A percentile compares a stretch with the other conserved stretches of the same genome.
These are phyloP conservation scores for Thraustochytrium aureum DNA, from an alignment of 352 stramenopile genomes.

Conservation along the genomic window DNA sequence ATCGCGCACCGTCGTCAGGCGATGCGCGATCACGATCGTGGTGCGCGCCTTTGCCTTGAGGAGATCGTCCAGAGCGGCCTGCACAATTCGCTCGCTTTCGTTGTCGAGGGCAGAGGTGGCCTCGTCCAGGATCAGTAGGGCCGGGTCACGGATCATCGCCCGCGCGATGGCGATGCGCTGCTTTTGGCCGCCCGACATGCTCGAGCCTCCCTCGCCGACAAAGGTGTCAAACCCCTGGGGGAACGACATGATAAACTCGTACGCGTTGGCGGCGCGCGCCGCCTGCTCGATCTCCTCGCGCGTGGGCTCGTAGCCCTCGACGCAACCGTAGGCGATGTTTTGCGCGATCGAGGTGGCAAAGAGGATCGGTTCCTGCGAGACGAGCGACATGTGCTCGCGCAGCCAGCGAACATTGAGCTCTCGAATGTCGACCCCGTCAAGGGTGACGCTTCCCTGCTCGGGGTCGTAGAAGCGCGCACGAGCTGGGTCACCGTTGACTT, in stretches of 20 bases:
- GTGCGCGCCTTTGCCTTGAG: slow-evolving; percentile 17
- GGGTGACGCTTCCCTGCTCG: slow-evolving; percentile 25
- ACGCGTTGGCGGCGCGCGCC: slow-evolving; percentile 74
- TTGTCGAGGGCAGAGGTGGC: slow-evolving; percentile 72
- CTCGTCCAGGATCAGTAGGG: slow-evolving; percentile 82
- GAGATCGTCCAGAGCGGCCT: slow-evolving; percentile 66
- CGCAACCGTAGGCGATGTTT: slow-evolving; percentile 74
- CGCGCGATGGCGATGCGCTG: slow-evolving; percentile 89
- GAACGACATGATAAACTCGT: slow-evolving; percentile 81
- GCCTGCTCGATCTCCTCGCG: slow-evolving; percentile 69
- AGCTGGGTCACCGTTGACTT: slow-evolving; percentile 60
- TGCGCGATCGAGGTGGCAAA: slow-evolving; percentile 80
- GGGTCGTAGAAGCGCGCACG: slow-evolving; percentile 61
- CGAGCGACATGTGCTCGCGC: slow-evolving; percentile 62
- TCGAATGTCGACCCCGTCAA: slow-evolving; percentile 57
- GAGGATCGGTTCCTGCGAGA: slow-evolving; percentile 82
- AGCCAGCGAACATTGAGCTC: slow-evolving; percentile 57
- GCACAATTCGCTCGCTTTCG: slow-evolving; percentile 71
- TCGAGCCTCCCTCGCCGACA: slow-evolving; percentile 73
- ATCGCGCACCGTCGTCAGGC: slow-evolving; percentile 86
- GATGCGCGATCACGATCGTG: slow-evolving; percentile 85
- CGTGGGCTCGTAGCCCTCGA: slow-evolving; percentile 60
- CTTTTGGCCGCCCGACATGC: slow-evolving; percentile 91
- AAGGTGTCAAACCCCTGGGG: slow-evolving; percentile 76
- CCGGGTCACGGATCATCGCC: slow-evolving; percentile 80